These are phyloP conservation scores for Syzygium aromaticum DNA, from an alignment of 345 rosid genomes.

Conservation along the genomic window DNA sequence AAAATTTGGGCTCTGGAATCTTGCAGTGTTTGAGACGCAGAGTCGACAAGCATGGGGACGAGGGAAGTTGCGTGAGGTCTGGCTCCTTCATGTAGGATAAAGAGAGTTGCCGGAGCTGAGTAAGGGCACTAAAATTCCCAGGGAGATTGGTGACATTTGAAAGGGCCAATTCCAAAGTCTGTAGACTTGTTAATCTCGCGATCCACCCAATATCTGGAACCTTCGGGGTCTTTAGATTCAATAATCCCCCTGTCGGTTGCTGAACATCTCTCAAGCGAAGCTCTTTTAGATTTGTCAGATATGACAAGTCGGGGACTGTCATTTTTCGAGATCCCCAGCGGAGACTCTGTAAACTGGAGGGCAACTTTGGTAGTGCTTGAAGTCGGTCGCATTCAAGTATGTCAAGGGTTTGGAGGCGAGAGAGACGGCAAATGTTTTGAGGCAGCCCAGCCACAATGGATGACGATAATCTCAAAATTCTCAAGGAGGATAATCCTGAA, in stretches of 20 bases:
- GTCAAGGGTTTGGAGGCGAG: background rate
- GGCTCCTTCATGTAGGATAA: background rate
- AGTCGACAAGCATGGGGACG: background rate
- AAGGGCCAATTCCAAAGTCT: background rate
- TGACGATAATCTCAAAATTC: background rate
- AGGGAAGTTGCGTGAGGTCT: background rate
- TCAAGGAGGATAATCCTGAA: background rate
- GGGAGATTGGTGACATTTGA: background rate
- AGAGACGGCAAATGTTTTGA: fast-evolving
- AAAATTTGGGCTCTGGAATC: background rate
- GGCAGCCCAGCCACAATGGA: background rate
- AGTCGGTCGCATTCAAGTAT: background rate
- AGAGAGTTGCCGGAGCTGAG: background rate
- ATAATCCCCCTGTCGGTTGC: background rate
- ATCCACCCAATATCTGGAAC: background rate
- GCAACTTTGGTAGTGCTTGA: background rate
- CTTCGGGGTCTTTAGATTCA: background rate
- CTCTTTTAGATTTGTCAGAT: background rate
- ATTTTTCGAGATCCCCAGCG: background rate
- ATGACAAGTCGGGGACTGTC: background rate
- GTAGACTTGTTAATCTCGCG: background rate
- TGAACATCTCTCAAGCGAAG: background rate
- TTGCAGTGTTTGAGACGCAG: background rate
- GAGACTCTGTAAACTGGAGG: background rate
- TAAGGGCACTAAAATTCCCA: background rate